phyloP scores from a whole-genome alignment of 768 basidiomycete genomes.

The Rubroboletus pulcherrimus region DNA sequence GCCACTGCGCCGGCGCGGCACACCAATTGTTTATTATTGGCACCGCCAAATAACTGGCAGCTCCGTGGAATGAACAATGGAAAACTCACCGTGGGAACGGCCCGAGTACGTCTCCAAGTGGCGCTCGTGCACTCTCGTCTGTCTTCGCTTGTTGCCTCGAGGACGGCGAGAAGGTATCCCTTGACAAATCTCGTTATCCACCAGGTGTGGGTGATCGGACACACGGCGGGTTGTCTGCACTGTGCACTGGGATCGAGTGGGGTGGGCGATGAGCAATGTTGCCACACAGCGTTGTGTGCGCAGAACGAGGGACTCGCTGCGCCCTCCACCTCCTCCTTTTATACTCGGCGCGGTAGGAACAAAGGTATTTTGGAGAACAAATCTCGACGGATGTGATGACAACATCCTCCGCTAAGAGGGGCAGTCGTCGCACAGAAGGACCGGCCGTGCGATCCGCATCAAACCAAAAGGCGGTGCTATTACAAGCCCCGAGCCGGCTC shows the following conservation, averaged over 20 bases:
- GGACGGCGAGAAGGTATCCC: constrained; percentile 26
- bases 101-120: constrained; percentile 12
- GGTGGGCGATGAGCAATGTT: background rate
- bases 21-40: constrained; percentile 28
- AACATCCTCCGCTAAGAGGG: constrained; percentile 10
- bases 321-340: constrained; percentile 17
- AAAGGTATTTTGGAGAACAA: background rate
- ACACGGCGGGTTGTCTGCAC: constrained; percentile 6
- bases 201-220: constrained; percentile 20
- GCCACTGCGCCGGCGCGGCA: constrained; percentile 22
- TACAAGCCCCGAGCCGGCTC: constrained; percentile 19
- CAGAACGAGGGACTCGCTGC: background rate
- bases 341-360: constrained; percentile 13
- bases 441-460: constrained; percentile 20
- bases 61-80: constrained; percentile 28
- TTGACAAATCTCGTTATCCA: constrained; percentile 25
- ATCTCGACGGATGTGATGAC: constrained; percentile 14
- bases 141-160: constrained; percentile 34
- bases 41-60: constrained; percentile 22
- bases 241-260: constrained; percentile 11
- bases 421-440: background rate
- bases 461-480: background rate
- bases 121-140: constrained; percentile 15
- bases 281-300: constrained; percentile 10
- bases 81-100: constrained; percentile 32